Base-by-base conservation (phyloP, 768 basidiomycete genomes). In the Rhodotorula graminis region DNA sequence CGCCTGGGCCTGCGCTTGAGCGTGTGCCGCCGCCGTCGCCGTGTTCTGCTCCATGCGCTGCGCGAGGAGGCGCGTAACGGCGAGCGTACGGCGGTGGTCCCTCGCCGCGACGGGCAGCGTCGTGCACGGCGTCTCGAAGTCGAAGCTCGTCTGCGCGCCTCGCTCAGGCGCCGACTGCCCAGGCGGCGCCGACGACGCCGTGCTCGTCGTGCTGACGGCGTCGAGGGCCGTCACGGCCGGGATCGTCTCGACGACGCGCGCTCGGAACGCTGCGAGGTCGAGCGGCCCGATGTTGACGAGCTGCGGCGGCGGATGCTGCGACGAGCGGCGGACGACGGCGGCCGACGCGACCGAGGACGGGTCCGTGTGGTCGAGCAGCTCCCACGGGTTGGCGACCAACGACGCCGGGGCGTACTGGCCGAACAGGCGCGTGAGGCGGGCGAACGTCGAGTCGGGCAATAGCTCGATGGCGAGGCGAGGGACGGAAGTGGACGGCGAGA, bases 131-230 rank as follows among this genome's bases (percentile, higher is more conserved):
- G 75, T 76, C 50, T 76, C 75, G 16, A 73, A 76, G 46, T 76
- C 75, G 37, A 76, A 76, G 56, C 73, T 76, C 29, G 69, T 73
- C 50, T 76, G 75, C n/a, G 14, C n/a, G 25, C 75, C 75, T 18
- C n/a, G 33, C 44, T 49, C 42, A 37, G 37, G 58, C 40, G 70
- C 37, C 16, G 53, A 25, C 8, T 25, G 71, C 2, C 49, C 53
- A 5, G 33, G 12, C 0, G 44, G 33, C 19, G 58, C 58, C 4
- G 65, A 46, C 2, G 69, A 66, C 15, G 47, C 37, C 19, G 53
- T 66, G 58, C 65, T 69, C 29, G 63, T 42, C 19, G 64, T 64
- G 57, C 65, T 69, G 52, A 65, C 49, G 23, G 70, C 68, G 47
- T 72, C 71, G 61, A 72, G 62, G 0, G 74, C 71, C 0, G 74